Base-by-base conservation (phyloP, 2,329 filamentous ascomycete species). In the Penicillium oxalicum region DNA sequence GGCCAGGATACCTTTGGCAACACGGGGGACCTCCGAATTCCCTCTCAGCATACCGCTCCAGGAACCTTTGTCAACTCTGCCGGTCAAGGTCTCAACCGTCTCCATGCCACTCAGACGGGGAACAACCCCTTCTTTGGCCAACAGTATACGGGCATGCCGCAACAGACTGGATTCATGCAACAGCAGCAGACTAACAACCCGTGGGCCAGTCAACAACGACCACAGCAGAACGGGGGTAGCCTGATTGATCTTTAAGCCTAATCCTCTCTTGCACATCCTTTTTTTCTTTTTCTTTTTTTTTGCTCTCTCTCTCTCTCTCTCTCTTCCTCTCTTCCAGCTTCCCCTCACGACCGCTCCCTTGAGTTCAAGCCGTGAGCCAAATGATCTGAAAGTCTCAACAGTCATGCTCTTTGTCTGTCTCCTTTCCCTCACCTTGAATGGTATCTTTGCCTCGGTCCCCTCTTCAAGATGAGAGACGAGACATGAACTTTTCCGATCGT, bases 1-100 rank as follows among this genome's bases (percentile, higher is more conserved):
- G 93, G 93, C 25, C 87, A 94, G 76, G 93, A 98, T 66, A 98
- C 93, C 0, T 98, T 94, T 67, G 93, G 93, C 56, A 98, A 98
- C 68, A 88, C 88, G n/a, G 93, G 93, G 58, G 88, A 97, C 56
- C 78, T 95, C 40, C 90, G 93, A 69, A 95, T 98, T 55, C 93
- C 93, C 1, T 84, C 93, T 2, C 93, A 98, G 67, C 93, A 98
- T 69, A 98, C 93, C 0, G 90, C 93, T 1, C 93, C 93, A 0
- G 93, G 91, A 26, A 94, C 88, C 0, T 98, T 97, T 67, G 86
- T 98, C 72, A 98, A 98, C 73, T 95, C 88, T 51, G 90, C 93
- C 5, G 93, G 93, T 43, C 77, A 86, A 34, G 88, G 88, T n/a
- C 73, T 88, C 49, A 82, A 82, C 59, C 80, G 81, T 49, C 71